These are phyloP conservation scores for Orbilia oligospora DNA, from an alignment of 2,329 filamentous ascomycete genomes.

Conservation along the genomic window DNA sequence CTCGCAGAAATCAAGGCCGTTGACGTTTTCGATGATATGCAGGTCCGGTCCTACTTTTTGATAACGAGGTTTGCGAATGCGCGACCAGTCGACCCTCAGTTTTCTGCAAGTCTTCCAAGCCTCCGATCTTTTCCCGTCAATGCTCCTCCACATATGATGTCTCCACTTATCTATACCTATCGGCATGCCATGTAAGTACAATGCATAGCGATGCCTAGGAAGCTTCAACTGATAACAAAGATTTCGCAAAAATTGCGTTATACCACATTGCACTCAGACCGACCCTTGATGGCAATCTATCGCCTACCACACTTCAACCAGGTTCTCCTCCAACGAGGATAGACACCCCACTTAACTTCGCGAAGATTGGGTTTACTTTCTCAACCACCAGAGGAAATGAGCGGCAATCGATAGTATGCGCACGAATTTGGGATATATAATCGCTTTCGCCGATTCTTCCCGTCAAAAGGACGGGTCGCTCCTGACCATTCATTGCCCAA, in stretches of 20 bases:
- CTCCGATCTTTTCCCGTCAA: conserved; percentile 14
- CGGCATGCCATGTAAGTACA: no score
- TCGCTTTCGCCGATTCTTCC: conserved; percentile 12
- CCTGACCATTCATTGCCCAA: not conserved
- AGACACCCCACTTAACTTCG: conserved; percentile 19
- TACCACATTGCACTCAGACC: not conserved
- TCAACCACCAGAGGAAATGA: conserved; percentile 12
- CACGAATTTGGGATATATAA: conserved; percentile 36
- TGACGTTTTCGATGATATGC: conserved; percentile 7
- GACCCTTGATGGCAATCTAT: not conserved
- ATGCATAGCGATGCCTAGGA: not conserved
- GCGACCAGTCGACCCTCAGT: not conserved
- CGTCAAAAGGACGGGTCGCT: conserved; percentile 10
- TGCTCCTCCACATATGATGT: not conserved
- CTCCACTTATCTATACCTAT: not conserved
- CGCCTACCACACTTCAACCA: conserved; percentile 4
- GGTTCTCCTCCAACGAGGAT: conserved; percentile 7
- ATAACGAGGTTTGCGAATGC: not conserved
- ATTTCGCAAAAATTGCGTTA: conserved; percentile 2
- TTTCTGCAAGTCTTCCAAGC: conserved; percentile 13
- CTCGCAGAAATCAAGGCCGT: conserved; percentile 42
- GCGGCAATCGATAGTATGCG: conserved; percentile 15
- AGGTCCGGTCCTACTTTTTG: conserved; percentile 20
- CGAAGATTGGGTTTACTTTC: conserved; percentile 8
- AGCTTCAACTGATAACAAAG: conserved; percentile 18